Evolutionary conservation across 257 asterid genomes (phyloP), one percentile per base, ranked within the genome.

Genomic region (Capsicum chinense): DNA sequence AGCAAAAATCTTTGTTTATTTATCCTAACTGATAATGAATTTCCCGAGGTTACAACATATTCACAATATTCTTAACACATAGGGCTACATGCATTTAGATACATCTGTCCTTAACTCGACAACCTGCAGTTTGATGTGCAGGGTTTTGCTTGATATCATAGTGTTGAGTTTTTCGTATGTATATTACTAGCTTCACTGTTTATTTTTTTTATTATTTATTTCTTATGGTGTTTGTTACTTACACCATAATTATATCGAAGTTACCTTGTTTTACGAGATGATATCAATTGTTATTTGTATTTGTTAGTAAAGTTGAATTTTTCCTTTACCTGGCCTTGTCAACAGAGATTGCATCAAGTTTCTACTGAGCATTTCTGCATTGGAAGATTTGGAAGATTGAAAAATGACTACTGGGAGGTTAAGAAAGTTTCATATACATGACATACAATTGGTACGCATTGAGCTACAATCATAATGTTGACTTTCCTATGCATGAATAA

Each of bases 361-460:
- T 73, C 80, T 74, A 62, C 81, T 52, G 47, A 50, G 21, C 14
- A 3, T 74, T n/a, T 39, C 26, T 26, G 1, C 26, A 26, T 50
- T 50, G 58, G n/a, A 26, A 68, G 26, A 26, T 26, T 67, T 67
- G 79, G 37, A 67, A 59, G 56, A 64, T 84, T 76, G 86, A 64
- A 84, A 62, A 17, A 84, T 84, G 86, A 50, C 86, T 62, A 79
- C 52, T 11, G 83, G 79, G 83, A 84, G 82, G 68, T 84, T 13
- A 84, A 68, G 56, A 84, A 84, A 59, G 66, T 84, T 3, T 37
- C 83, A 2, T 79, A 79, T 63, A 26, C 57, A 84, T 63, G 86
- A 84, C 37, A 84, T 84, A 47, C 86, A 84, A n/a, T 58, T 84
- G 86, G 86, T 84, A 63, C 58, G 83, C 83, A 54, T 76, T 54